A percentile compares a stretch with the other conserved stretches of the same genome.
phyloP scores from a whole-genome alignment of 164 flowering plant species.

The Warburgia ugandensis region DNA sequence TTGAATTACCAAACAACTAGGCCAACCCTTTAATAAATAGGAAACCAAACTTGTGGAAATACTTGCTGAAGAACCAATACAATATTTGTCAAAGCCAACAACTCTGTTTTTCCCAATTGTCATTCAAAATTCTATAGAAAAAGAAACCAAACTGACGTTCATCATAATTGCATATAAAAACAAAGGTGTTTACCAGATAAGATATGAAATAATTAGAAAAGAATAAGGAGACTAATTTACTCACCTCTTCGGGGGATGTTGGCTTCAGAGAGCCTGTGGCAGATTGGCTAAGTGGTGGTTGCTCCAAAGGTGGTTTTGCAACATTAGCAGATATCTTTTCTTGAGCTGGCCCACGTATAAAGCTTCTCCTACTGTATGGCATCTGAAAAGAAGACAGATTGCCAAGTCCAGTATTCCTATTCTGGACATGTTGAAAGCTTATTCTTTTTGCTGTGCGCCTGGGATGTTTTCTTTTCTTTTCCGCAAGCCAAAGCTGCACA shows the following conservation, averaged over 20 bases:
- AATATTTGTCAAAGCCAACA: neutral
- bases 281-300: slow-evolving; percentile 68
- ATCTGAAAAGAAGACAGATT: slow-evolving; percentile 14
- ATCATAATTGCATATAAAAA: neutral
- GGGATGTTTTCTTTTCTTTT: slow-evolving; percentile 24
- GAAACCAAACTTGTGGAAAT: too few relatives aligned
- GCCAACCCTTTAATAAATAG: too few relatives aligned
- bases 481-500: slow-evolving; percentile 57
- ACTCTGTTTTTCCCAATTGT: neutral
- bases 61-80: too few relatives aligned
- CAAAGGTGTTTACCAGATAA: neutral
- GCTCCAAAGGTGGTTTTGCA: slow-evolving; percentile 24
- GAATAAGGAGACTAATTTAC: neutral
- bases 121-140: too few relatives aligned
- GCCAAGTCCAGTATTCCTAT: slow-evolving; percentile 5
- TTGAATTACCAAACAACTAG: too few relatives aligned
- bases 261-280: slow-evolving; percentile 46
- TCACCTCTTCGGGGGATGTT: slow-evolving; percentile 70
- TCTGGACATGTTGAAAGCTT: slow-evolving; percentile 9
- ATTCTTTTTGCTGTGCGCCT: slow-evolving; percentile 23
- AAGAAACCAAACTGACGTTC: too few relatives aligned
- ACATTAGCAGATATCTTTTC: slow-evolving; percentile 14
- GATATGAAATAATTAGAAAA: neutral
- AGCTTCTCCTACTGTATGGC: slow-evolving; percentile 21
- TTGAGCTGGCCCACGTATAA: slow-evolving; percentile 18